Evolutionary conservation across 768 basidiomycete genomes (phyloP).

Genomic region (Holtermanniella nyarrowii): DNA sequence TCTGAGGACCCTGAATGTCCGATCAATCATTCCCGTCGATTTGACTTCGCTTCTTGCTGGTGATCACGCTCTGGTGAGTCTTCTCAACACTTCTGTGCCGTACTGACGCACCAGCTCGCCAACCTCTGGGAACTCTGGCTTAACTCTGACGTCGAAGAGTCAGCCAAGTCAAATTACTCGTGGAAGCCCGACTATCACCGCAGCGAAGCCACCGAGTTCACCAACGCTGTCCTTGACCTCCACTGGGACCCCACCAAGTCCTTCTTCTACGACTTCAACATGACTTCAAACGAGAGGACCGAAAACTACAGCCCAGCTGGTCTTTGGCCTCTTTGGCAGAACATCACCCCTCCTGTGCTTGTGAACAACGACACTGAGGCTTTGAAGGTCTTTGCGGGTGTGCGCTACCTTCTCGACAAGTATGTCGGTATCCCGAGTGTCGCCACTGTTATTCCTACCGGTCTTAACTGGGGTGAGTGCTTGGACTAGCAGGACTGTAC

Average conservation of each 20-base stretch:
- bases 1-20: constrained; percentile 61
- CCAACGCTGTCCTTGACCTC: constrained; percentile 68
- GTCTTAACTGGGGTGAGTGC: constrained; percentile 59
- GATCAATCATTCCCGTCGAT: constrained; percentile 60
- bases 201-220: constrained; percentile 51
- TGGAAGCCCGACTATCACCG: constrained; percentile 46
- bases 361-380: constrained; percentile 51
- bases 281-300: constrained; percentile 57
- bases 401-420: constrained; percentile 49
- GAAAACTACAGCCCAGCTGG: constrained; percentile 59
- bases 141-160: constrained; percentile 10
- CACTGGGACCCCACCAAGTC: constrained; percentile 59
- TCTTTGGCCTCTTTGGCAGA: constrained; percentile 66
- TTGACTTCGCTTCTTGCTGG: constrained; percentile 76
- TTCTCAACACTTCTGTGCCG: no score
- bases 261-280: constrained; percentile 81
- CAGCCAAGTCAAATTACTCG: constrained; percentile 7
- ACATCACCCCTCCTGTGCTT: constrained; percentile 68
- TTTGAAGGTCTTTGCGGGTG: constrained; percentile 59
- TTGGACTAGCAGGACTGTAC: neutral
- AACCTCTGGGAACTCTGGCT: constrained; percentile 31
- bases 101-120: constrained; percentile 32
- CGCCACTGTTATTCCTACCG: constrained; percentile 63
- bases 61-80: constrained; percentile 19
- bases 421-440: constrained; percentile 79